These are phyloP conservation scores for Talaromyces atroroseus DNA, from an alignment of 2,329 filamentous ascomycete genomes.

Conservation along the genomic window DNA sequence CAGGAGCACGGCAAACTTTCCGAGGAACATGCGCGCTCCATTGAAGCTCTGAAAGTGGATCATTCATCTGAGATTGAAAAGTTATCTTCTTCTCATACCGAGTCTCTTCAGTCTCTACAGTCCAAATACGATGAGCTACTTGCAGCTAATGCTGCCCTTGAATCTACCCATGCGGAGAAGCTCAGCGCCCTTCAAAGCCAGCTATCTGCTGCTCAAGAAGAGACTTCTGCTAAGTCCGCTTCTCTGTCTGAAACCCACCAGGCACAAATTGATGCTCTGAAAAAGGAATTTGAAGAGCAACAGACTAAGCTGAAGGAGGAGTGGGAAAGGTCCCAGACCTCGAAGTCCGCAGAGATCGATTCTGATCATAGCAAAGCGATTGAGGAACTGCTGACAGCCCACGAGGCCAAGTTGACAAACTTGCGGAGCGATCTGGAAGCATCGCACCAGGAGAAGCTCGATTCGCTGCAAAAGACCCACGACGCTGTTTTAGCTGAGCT, in stretches of 20 bases:
- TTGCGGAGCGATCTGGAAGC: slow-evolving; percentile 33
- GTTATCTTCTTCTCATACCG: slow-evolving; percentile 26
- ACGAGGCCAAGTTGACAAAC: slow-evolving; percentile 35
- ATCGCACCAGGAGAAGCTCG: slow-evolving; percentile 31
- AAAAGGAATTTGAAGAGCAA: slow-evolving; percentile 30
- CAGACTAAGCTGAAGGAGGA: slow-evolving; percentile 32
- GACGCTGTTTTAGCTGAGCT: slow-evolving; percentile 28
- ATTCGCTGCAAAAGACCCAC: slow-evolving; percentile 32
- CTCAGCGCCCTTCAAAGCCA: slow-evolving; percentile 23
- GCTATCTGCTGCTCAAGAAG: slow-evolving; percentile 20
- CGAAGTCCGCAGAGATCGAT: slow-evolving; percentile 32
- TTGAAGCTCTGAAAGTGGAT: slow-evolving; percentile 30
- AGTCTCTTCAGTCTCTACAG: slow-evolving; percentile 28
- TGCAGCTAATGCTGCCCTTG: slow-evolving; percentile 24
- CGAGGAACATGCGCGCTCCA: slow-evolving; percentile 29
- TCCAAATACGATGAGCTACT: slow-evolving; percentile 30
- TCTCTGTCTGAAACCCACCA: slow-evolving; percentile 25
- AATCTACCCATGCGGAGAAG: slow-evolving; percentile 27
- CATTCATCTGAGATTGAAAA: slow-evolving; percentile 32
- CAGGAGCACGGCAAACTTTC: slow-evolving; percentile 23
- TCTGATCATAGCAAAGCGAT: slow-evolving; percentile 36
- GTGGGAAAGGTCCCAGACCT: slow-evolving; percentile 29
- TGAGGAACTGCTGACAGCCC: slow-evolving; percentile 35
- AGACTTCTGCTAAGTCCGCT: slow-evolving; percentile 24
- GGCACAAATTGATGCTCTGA: slow-evolving; percentile 28